A percentile compares a stretch with the other conserved stretches of the same genome.
Conservation (phyloP, 2,329 filamentous ascomycete species). For the Cladophialophora exuberans region DNA sequence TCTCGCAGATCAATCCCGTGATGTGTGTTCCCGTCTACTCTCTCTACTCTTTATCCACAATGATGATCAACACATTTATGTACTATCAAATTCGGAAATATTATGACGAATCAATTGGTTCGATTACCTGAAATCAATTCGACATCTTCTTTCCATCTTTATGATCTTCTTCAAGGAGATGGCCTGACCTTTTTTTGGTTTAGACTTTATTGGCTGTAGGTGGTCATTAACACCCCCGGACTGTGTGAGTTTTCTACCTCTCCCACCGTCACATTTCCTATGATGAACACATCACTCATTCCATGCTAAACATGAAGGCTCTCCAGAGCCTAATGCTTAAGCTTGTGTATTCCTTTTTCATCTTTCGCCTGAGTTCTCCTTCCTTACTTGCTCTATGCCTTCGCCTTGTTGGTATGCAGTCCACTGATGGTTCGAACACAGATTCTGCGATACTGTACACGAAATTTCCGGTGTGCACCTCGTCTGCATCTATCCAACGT, state of each 20-base stretch:
- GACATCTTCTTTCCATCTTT: no score
- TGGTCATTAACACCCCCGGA: neutral
- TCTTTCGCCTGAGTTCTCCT: slow-evolving; percentile 61
- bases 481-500: slow-evolving; percentile 4
- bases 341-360: slow-evolving; percentile 65
- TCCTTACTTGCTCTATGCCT: neutral
- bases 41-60: slow-evolving; percentile 24
- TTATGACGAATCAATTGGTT: slow-evolving; percentile 52
- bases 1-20: neutral
- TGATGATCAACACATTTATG: slow-evolving; percentile 48
- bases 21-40: neutral
- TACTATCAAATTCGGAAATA: slow-evolving; percentile 56
- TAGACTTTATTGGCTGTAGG: neutral
- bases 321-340: slow-evolving; percentile 53
- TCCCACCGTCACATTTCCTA: no score
- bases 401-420: neutral
- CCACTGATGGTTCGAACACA: neutral
- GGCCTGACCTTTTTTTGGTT: slow-evolving; percentile 1
- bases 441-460: neutral
- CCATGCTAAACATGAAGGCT: slow-evolving; percentile 66
- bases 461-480: neutral
- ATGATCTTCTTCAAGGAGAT: neutral
- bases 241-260: no score
- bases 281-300: slow-evolving; percentile 61
- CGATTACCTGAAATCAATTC: slow-evolving; percentile 48